Base-by-base conservation (phyloP, 2,329 filamentous ascomycete genomes). In the Elsinoe australis region DNA sequence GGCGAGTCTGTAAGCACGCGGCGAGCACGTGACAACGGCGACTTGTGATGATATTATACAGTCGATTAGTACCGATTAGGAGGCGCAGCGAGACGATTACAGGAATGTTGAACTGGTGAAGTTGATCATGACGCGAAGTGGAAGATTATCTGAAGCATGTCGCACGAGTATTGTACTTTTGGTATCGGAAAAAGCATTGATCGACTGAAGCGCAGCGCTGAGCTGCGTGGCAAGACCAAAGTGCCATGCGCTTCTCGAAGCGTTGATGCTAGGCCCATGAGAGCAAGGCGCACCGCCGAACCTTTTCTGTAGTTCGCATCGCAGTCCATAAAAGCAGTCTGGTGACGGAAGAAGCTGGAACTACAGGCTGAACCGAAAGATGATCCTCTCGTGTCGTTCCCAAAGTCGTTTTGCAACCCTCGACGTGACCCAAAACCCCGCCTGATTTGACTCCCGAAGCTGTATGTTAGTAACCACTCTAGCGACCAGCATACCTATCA, bases 401-500 rank as follows among this genome's bases (percentile, higher is more conserved):
- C n/a, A n/a, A n/a, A 31, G 26, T 44, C 39, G 39, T 28, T 44
- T 32, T 15, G 24, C 39, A 32, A 26, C 28, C 39, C 21, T 44
- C 39, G 26, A 24, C 39, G 17, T 10, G 24, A 15, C 17, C 39
- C 39, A 18, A 29, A 18, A 6, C 5, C 17, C 14, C 39, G n/a
- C 10, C 39, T 26, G 26, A 44, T 24, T 26, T 15, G 39, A 31
- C 39, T 39, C 17, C 17, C 14, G 14, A 15, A 19, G 5, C 33
- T 48, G 32, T 18, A 18, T 15, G 34, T 48, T 19, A 48, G 45
- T 31, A 31, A n/a, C 19, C 32, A 26, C 15, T 31, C 33, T 64
- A 63, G 50, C 53, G 53, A 50, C 61, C 61, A 50, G 45, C 45
- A 31, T 48, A 48, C 45, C 59, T 61, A 18, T 59, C 57, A 22